Base-by-base conservation (phyloP, 2,329 filamentous ascomycete genomes). In the Neoascochyta sp. region DNA sequence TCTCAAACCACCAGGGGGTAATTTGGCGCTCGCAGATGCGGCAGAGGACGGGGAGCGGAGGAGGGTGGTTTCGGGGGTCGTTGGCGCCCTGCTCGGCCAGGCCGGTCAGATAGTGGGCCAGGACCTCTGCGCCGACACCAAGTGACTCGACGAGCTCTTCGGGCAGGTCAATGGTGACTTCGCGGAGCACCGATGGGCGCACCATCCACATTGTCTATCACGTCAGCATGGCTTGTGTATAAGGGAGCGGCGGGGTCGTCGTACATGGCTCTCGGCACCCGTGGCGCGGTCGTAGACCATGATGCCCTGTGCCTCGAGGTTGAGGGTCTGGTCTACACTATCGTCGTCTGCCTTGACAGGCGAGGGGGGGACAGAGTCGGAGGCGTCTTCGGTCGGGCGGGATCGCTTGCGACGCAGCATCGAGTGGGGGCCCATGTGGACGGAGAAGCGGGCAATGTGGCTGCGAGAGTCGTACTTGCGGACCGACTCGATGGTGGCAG, bases 1-100 rank as follows among this genome's bases (percentile, higher is more conserved):
- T 98, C 65, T 98, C 92, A 50, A 98, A 98, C 93, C 92, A 98
- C 92, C 92, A 98, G 1, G 90, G 88, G 4, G 87, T 87, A 39
- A 98, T 96, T 41, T 95, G 87, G 31, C 92, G 86, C 60, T 98
- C 92, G 62, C 92, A 98, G 32, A 98, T 96, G 29, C 92, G 87
- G 63, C 92, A 98, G 10, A 98, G 76, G 4, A 96, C 83, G 1
- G 88, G 86, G 8, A 80, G 72, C 0, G 90, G 88, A 3, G 87
- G 86, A 7, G 87, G 81, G 57, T 89, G 81, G 52, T 82, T 79
- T 27, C 77, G 76, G 12, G 84, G 80, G 51, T 80, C 86, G 22
- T 84, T 83, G 16, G 81, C 73, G 27, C 85, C 86, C 22, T 81
- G 79, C 58, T 98, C 92, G 26, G 92, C 87, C 19, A 98, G 73